Evolutionary conservation across 768 basidiomycete species (phyloP), one percentile per base, ranked within the genome.

Genomic region (Podaxis sp.): DNA sequence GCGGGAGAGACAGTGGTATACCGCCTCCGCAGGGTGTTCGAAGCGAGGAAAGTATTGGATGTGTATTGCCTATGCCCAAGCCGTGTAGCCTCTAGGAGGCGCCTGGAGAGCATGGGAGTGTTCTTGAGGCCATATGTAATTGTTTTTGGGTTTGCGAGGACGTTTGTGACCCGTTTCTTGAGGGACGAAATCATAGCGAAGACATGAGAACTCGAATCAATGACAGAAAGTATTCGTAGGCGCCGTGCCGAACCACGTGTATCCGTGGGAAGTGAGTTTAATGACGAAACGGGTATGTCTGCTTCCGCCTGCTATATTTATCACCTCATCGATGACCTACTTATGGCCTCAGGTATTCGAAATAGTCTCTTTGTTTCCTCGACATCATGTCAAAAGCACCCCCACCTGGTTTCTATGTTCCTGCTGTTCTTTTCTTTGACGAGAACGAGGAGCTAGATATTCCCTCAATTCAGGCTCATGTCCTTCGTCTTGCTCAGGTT

Each of bases 401-500:
- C 13, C 86, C 88, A 2, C 77, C 83, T 37, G 91, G 91, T 4
- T 79, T 87, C 61, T 93, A 92, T 70, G 88, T 90, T 25, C 93
- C 93, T 11, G 86, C 92, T 2, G 86, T 92, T 58, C 76, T 94
- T 49, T 91, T 88, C 72, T 85, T 89, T 66, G 81, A 86, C 53
- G 76, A 85, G 59, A 78, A 90, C 66, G 89, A 91, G 63, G 84
- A 90, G 29, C 74, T 94, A 56, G 89, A 96, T 66, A 72, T 87
- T 13, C 78, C 78, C 0, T 80, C 89, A 11, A 86, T 90, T 68
- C 77, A 86, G 64, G 78, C 84, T 6, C 93, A 94, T 68, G 77
- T 93, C 57, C 78, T 93, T 24, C 77, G 91, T 27, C 82, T 94
- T 29, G 92, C 93, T 7, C 73, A 86, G 74, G 89, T 90, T 66